Evolutionary conservation across 106 monocot genomes (phyloP).

Genomic region (Dendrobium nobile): DNA sequence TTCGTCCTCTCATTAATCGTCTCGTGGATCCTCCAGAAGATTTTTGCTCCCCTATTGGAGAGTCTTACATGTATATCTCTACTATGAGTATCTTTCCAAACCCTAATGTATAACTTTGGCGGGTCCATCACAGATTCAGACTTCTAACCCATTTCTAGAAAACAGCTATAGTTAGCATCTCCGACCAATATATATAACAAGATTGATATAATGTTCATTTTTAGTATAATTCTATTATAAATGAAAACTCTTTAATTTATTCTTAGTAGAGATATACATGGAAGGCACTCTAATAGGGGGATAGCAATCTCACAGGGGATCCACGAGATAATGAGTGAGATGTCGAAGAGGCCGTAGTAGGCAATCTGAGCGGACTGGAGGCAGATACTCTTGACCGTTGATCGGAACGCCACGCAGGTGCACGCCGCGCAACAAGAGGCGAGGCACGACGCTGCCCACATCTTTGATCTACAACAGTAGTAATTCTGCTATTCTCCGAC

Average conservation of each 20-base stretch:
- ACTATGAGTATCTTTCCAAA: no score
- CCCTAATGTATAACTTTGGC: no score
- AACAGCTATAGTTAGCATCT: no score
- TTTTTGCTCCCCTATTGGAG: no score
- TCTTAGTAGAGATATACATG: conserved; percentile 37
- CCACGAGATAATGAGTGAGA: conserved; percentile 82
- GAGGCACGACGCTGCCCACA: conserved; percentile 99
- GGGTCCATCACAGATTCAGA: no score
- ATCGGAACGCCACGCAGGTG: conserved; percentile 16
- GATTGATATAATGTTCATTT: no score
- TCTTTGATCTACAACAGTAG: conserved; percentile 7
- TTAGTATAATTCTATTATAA: no score
- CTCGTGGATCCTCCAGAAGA: no score
- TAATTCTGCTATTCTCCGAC: not conserved
- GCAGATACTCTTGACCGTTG: conserved; percentile 83
- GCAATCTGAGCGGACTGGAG: conserved; percentile 94
- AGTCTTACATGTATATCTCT: no score
- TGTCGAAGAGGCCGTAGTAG: conserved; percentile 71
- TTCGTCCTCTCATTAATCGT: no score
- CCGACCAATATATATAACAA: no score
- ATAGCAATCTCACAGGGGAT: conserved; percentile 90
- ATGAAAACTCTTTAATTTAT: not conserved
- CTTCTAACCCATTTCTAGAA: no score
- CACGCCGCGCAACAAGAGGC: conserved; percentile 99
- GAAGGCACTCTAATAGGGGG: conserved; percentile 72